Percentiles rank a stretch among this genome's conserved stretches.
Evolutionary conservation across 805 yeast species (phyloP).

Genomic region (Metschnikowia sp.): DNA sequence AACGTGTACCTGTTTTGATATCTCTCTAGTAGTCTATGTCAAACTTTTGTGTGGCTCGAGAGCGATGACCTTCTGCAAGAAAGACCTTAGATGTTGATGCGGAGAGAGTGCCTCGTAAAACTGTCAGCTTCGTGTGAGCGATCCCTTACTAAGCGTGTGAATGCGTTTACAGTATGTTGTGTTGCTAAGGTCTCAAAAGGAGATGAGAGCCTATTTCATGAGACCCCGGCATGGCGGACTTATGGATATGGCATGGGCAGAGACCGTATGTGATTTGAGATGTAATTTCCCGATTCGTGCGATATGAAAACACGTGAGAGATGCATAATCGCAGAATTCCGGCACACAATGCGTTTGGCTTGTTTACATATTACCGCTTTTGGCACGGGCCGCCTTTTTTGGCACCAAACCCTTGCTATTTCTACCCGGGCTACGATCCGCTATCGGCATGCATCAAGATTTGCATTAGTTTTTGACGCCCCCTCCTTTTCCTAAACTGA

Average conservation of each 20-base stretch:
- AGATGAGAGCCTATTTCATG: no score
- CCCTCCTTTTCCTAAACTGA: no score
- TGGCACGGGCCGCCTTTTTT: background rate
- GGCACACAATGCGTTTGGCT: background rate
- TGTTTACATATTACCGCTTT: constrained; percentile 3
- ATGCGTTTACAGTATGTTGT: no score
- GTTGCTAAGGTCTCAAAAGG: no score
- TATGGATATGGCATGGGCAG: background rate
- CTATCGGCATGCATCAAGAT: background rate
- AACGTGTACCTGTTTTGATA: no score
- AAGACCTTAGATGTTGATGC: no score
- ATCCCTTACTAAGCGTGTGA: no score
- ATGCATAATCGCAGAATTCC: background rate
- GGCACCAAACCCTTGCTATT: background rate
- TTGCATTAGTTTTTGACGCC: no score
- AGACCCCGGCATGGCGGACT: background rate
- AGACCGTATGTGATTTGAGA: background rate
- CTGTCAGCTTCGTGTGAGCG: no score
- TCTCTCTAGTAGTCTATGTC: no score
- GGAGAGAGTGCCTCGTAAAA: no score
- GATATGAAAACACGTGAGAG: background rate
- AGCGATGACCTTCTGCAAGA: background rate
- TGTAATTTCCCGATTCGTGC: constrained; percentile 1
- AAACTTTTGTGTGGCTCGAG: no score
- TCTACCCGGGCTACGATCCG: background rate